Evolutionary conservation across 306 rosid genomes (phyloP).

Genomic region (Prunus kanzakura): DNA sequence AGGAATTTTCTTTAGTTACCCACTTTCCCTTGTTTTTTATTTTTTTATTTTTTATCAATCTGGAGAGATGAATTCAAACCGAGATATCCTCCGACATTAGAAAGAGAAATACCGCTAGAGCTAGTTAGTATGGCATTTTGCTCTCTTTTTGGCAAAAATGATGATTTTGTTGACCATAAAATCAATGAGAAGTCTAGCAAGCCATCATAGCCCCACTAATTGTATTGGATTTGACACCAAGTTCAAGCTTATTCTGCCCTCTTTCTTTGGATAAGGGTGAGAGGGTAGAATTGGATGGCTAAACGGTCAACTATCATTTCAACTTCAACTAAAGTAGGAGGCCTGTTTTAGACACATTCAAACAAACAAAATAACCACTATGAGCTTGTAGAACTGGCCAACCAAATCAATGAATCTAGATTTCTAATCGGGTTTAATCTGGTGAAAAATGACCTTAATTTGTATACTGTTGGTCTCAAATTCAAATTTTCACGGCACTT

Average conservation of each 20-base stretch:
- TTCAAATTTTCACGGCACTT: accelerated
- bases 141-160: neutral
- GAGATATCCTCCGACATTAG: no score
- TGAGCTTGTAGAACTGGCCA: no score
- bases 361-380: neutral
- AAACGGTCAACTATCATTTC: neutral
- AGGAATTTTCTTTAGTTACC: neutral
- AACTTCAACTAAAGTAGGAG: neutral
- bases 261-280: neutral
- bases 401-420: no score
- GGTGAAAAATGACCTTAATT: no score
- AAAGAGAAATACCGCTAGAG: no score
- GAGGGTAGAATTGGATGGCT: neutral
- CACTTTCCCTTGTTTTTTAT: neutral
- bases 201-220: neutral
- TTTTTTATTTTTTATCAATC: no score
- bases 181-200: neutral
- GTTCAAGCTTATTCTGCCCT: neutral
- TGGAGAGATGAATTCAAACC: no score
- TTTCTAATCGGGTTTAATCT: no score
- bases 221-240: neutral
- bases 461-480: no score
- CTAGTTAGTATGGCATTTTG: no score
- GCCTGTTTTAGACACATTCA: neutral
- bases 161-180: neutral